phyloP scores from a whole-genome alignment of 2,329 filamentous ascomycete genomes.

The Kalmusia sp. region DNA sequence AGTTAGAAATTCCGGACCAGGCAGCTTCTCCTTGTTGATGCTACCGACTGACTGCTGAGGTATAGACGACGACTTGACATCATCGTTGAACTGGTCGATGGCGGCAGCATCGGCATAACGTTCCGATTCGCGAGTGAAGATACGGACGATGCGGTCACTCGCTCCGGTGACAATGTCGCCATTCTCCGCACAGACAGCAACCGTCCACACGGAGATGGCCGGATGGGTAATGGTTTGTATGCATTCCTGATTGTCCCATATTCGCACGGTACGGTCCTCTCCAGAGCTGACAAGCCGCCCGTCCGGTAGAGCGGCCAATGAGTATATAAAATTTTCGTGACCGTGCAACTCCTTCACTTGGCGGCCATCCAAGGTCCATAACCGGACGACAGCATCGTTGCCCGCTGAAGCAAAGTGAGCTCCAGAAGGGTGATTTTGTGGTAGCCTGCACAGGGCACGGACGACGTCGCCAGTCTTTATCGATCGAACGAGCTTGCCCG shows the following conservation, averaged over 20 bases:
- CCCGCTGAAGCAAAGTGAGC: slow-evolving; percentile 95
- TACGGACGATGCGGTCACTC: slow-evolving; percentile 83
- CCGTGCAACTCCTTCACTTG: slow-evolving; percentile 80
- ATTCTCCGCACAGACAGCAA: slow-evolving; percentile 80
- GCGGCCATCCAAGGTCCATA: slow-evolving; percentile 84
- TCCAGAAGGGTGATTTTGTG: slow-evolving; percentile 75
- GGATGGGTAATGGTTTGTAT: slow-evolving; percentile 96
- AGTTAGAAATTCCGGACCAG: slow-evolving; percentile 84
- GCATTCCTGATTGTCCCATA: slow-evolving; percentile 86
- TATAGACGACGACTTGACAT: slow-evolving; percentile 83
- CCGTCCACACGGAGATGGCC: slow-evolving; percentile 93
- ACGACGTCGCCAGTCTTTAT: slow-evolving; percentile 80
- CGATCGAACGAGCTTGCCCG: slow-evolving; percentile 68
- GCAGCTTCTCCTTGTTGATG: slow-evolving; percentile 91
- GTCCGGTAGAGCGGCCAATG: slow-evolving; percentile 75
- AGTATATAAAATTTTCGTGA: slow-evolving; percentile 96
- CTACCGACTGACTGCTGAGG: slow-evolving; percentile 79
- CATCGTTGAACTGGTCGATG: slow-evolving; percentile 78
- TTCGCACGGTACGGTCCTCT: slow-evolving; percentile 89
- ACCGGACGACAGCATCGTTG: slow-evolving; percentile 86
- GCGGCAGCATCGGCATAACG: slow-evolving; percentile 73
- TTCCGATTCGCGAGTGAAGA: slow-evolving; percentile 78
- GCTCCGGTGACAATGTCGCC: slow-evolving; percentile 95
- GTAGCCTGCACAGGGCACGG: slow-evolving; percentile 85
- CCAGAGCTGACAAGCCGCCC: slow-evolving; percentile 91